Base-by-base conservation (phyloP, 345 rosid genomes). In the Salix purpurea region DNA sequence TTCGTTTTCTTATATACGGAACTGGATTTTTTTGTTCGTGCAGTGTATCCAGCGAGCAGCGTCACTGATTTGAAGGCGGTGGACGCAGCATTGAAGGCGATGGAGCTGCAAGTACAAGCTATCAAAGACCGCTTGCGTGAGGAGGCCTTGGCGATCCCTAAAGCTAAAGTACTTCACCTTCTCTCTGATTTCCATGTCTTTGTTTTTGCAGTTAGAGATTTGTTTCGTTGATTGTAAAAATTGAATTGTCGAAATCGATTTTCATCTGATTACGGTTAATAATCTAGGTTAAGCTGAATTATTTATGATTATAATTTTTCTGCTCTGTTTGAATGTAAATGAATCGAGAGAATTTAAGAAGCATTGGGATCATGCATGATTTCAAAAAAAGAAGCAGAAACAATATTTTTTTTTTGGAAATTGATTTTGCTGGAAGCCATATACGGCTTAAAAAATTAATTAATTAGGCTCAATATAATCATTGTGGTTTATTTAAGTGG, bases 11-110 rank as follows among this genome's bases (percentile, higher is more conserved):
- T 56, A 26, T 24, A 67, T 0, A 30, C 19, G 46, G 44, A 13
- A 19, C 68, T 66, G 9, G 11, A 13, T 4, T 32, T 61, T 9
- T 2, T 37, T 67, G 5, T 1, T 0, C 4, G 21, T 26, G 39
- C 86, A 94, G 97, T 92, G 99, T 91, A 88, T 78, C 92, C 97
- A 42, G 92, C 86, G 70, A 91, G 90, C 74, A 90, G 83, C 79
- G 74, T 91, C 62, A 61, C 92, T 3, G 97, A 92, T 81, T 79
- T 92, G 71, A 85, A 88, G 67, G 94, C 92, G 54, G 81, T 96
- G 7, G 98, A 90, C 32, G 71, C 91, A 1, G 81, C 96, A 48
- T 70, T 95, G 84, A 90, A 86, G 82, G 89, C 94, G 9, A 89
- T 91, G 93, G 97, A 93, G 91, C 85, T 86, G 74, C 99, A 93